Evolutionary conservation across 2,329 filamentous ascomycete genomes (phyloP).

Genomic region (Diaporthe sp.): DNA sequence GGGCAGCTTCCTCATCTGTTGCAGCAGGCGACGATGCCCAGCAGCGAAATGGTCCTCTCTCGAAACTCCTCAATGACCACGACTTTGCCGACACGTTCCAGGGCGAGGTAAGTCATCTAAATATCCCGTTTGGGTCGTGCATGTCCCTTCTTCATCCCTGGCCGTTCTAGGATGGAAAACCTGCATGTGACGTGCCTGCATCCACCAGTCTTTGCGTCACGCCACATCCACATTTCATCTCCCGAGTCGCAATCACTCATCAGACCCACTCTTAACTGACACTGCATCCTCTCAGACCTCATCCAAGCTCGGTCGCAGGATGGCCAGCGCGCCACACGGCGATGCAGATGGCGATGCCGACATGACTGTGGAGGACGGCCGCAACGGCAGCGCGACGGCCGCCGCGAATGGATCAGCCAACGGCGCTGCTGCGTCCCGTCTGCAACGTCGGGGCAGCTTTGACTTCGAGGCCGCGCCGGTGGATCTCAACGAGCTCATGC

Average conservation of each 20-base stretch:
- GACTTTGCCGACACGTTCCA: slow-evolving; percentile 24
- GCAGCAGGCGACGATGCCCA: neutral
- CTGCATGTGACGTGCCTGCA: slow-evolving; percentile 5
- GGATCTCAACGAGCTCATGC: slow-evolving; percentile 44
- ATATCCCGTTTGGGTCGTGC: neutral
- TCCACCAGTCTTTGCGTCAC: neutral
- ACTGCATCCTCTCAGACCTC: neutral
- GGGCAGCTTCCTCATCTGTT: slow-evolving; percentile 1
- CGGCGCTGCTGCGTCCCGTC: neutral
- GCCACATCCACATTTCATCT: slow-evolving; percentile 23
- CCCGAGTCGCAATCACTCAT: neutral
- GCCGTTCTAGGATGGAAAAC: neutral
- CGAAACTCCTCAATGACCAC: slow-evolving; percentile 3
- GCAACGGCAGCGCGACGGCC: neutral
- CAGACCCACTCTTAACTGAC: slow-evolving; percentile 2
- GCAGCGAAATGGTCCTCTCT: neutral
- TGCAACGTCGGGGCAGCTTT: neutral
- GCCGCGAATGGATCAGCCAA: neutral
- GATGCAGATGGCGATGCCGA: slow-evolving; percentile 19
- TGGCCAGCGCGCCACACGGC: slow-evolving; percentile 1
- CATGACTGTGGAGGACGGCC: neutral
- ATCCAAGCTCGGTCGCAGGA: slow-evolving; percentile 6
- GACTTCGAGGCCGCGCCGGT: slow-evolving; percentile 33
- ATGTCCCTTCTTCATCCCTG: no score
- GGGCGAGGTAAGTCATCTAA: slow-evolving; percentile 29